Evolutionary conservation across 2,329 filamentous ascomycete genomes (phyloP), one percentile per base, ranked within the genome.

Genomic region (Botrytis fabae): DNA sequence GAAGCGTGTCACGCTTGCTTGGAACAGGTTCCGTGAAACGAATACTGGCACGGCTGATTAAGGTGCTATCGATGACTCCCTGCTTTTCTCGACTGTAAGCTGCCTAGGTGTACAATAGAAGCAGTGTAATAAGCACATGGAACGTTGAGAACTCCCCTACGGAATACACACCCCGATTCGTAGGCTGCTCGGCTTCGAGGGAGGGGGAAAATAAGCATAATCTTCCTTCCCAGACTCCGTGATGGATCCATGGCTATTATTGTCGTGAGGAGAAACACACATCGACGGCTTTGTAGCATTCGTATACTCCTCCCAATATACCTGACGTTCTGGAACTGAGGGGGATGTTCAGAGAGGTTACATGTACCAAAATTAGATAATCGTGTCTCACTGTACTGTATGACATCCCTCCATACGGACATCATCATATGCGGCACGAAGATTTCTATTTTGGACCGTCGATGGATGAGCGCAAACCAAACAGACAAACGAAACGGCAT

Each of bases 331-430:
- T 44, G 62, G 40, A 46, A 64, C 28, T 20, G 42, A 61, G 59
- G 59, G 20, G 59, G 35, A 54, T 54, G 48, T 54, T n/a, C 25
- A n/a, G 35, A 40, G 32, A 28, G 66, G 66, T 57, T 25, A 22
- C 35, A 35, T 51, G 46, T 25, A n/a, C 68, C 68, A 70, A 70
- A 70, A 70, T 70, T 70, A 70, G 69, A 70, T 63, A 70, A 70
- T 48, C 68, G 46, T n/a, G 63, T 35, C 46, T 65, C 28, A 35
- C 32, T 35, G n/a, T 42, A 42, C 38, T 44, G 25, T 28, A 46
- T 61, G 57, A 59, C 57, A 59, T 38, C 35, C 59, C 25, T 2
- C 59, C 32, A 38, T 35, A 35, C 32, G 35, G 35, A 32, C 38
- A 61, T 35, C 32, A 38, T 16, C 48, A 16, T n/a, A 16, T 54